Conservation (phyloP, 2,329 filamentous ascomycete species). For the Scleromitrula shiraiana region DNA sequence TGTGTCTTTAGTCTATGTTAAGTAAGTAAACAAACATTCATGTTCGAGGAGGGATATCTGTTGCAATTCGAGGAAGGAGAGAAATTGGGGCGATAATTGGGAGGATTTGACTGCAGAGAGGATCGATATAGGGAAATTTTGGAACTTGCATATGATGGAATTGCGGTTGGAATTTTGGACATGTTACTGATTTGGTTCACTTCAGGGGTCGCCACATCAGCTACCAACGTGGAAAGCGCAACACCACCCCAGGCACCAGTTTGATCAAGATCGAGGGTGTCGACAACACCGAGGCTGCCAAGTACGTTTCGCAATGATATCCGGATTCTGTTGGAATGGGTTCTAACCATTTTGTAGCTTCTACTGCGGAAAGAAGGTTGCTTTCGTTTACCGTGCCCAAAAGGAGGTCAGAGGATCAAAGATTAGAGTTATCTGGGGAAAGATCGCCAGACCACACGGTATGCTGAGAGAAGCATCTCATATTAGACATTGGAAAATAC, state of each 20-base stretch:
- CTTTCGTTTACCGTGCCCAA: constrained; percentile 95
- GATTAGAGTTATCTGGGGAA: constrained; percentile 99
- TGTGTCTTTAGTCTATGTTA: constrained; percentile 65
- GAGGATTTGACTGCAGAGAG: not conserved
- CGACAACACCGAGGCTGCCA: constrained; percentile 80
- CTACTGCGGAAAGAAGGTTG: constrained; percentile 98
- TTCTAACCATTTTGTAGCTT: constrained; percentile 43
- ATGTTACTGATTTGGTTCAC: constrained; percentile 9
- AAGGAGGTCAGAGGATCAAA: constrained; percentile 95
- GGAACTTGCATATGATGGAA: constrained; percentile 5
- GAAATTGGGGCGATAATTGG: not conserved
- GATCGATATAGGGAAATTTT: not conserved
- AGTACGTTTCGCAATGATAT: constrained; percentile 45
- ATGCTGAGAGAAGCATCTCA: constrained; percentile 32
- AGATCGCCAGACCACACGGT: constrained; percentile 94
- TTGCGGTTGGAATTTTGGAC: not conserved
- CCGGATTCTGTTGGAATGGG: not conserved
- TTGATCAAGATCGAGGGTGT: constrained; percentile 99
- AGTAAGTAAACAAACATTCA: constrained; percentile 53
- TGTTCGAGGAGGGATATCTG: not conserved
- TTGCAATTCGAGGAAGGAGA: not conserved
- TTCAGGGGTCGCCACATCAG: constrained; percentile 92
- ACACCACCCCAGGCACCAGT: constrained; percentile 81
- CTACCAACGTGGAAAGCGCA: constrained; percentile 93
- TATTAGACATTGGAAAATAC: not conserved